Evolutionary conservation across 164 flowering plant species (phyloP).

Genomic region (Vitis riparia): DNA sequence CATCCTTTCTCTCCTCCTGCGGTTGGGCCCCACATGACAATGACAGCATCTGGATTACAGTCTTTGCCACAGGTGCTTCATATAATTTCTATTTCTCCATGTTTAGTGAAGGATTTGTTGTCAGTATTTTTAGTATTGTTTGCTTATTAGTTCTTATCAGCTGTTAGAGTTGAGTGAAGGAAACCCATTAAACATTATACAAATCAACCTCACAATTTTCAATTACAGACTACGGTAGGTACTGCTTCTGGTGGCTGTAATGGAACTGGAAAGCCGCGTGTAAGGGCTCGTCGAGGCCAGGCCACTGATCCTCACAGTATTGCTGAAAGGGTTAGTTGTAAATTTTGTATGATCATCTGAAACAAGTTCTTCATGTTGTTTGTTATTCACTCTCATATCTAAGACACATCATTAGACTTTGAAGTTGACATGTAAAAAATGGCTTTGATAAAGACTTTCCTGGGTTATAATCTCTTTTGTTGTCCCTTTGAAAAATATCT

Average conservation of each 20-base stretch:
- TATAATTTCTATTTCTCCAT: neutral
- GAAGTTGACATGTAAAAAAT: neutral
- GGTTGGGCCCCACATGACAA: slow-evolving; percentile 5
- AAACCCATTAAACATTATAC: neutral
- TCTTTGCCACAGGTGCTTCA: slow-evolving; percentile 15
- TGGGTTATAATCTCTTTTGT: neutral
- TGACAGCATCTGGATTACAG: slow-evolving; percentile 5
- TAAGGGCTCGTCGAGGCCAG: slow-evolving; percentile 65
- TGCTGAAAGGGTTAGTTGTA: slow-evolving; percentile 54
- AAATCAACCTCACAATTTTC: neutral
- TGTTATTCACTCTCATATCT: neutral
- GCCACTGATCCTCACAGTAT: slow-evolving; percentile 75
- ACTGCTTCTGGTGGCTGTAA: slow-evolving; percentile 9
- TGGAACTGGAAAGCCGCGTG: slow-evolving; percentile 27
- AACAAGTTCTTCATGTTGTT: neutral
- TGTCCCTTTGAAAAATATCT: neutral
- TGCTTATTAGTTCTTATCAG: neutral
- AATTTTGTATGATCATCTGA: neutral
- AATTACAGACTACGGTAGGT: slow-evolving; percentile 4
- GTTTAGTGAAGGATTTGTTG: neutral
- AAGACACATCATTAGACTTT: neutral
- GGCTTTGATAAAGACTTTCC: neutral
- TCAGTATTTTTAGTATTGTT: neutral
- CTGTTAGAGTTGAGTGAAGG: neutral
- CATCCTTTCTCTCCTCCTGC: slow-evolving; percentile 6